A percentile compares a stretch with the other conserved stretches of the same genome.
phyloP scores from a whole-genome alignment of 805 yeast species.

The Blastobotrys parvus region DNA sequence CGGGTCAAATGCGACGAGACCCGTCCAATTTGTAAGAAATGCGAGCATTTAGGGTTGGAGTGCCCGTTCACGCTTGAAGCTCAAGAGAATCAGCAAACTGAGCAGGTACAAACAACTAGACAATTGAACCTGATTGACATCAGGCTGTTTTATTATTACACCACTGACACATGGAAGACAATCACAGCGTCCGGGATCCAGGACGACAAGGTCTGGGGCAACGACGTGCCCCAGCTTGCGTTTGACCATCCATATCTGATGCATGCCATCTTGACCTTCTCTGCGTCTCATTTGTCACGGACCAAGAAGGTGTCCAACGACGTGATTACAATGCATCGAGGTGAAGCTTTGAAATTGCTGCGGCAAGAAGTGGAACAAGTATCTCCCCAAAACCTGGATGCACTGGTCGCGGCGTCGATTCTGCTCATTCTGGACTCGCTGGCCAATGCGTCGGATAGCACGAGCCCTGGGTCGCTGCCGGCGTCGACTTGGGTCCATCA shows the following conservation, averaged over 20 bases:
- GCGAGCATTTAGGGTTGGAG: constrained; percentile 66
- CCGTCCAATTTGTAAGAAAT: constrained; percentile 71
- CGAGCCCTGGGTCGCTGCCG: constrained; percentile 54
- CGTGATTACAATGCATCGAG: constrained; percentile 45
- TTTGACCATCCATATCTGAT: constrained; percentile 81
- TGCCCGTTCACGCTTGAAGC: constrained; percentile 33
- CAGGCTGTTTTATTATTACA: constrained; percentile 78
- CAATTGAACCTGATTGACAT: constrained; percentile 64
- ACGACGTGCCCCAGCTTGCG: constrained; percentile 81
- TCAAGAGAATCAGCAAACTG: not conserved
- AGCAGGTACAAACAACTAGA: constrained; percentile 18
- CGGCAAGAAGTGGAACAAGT: constrained; percentile 83
- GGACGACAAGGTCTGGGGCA: constrained; percentile 77
- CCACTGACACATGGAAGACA: constrained; percentile 75
- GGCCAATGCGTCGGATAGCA: constrained; percentile 59
- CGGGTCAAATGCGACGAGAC: constrained; percentile 90
- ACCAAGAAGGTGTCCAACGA: constrained; percentile 52
- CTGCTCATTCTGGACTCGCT: constrained; percentile 81
- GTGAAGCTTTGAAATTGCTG: constrained; percentile 72
- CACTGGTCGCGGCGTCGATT: constrained; percentile 85
- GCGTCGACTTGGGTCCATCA: constrained; percentile 97
- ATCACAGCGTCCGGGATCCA: constrained; percentile 88
- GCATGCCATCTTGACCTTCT: constrained; percentile 86
- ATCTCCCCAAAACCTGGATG: constrained; percentile 72
- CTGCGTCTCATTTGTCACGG: constrained; percentile 84